Evolutionary conservation across 192 early-diverging fungal genomes (phyloP).

Genomic region (Coemansia sp.): DNA sequence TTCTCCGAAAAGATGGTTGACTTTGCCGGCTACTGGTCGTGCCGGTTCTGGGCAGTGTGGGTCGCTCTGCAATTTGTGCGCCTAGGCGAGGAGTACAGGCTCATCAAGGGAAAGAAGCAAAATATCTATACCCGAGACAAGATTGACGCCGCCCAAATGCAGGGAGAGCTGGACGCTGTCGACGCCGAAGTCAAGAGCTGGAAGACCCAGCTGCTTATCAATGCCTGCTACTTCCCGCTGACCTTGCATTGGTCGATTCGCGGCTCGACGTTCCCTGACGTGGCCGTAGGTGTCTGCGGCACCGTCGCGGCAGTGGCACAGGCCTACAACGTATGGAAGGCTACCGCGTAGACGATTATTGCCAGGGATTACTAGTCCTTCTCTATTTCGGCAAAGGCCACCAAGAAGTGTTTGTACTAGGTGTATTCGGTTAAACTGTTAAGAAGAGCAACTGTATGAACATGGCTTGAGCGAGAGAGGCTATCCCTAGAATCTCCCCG

Average conservation of each 20-base stretch:
- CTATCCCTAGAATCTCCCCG: conserved; percentile 40
- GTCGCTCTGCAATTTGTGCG: conserved; percentile 85
- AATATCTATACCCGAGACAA: conserved; percentile 58
- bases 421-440: not conserved
- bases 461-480: too few relatives aligned
- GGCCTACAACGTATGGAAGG: conserved; percentile 78
- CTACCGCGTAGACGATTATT: conserved; percentile 61
- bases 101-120: conserved; percentile 51
- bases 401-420: not conserved
- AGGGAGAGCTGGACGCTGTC: conserved; percentile 62
- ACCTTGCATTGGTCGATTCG: conserved; percentile 90
- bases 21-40: conserved; percentile 84
- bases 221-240: conserved; percentile 87
- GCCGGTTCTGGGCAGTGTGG: conserved; percentile 94
- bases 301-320: conserved; percentile 86
- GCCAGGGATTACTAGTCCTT: not conserved
- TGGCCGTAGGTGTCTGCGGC: conserved; percentile 87
- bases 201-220: conserved; percentile 74
- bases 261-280: conserved; percentile 82
- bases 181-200: conserved; percentile 58
- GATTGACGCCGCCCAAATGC: conserved; percentile 56
- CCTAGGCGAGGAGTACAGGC: conserved; percentile 64
- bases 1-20: conserved; percentile 70
- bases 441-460: not conserved
- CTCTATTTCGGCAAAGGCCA: not conserved